phyloP scores from a whole-genome alignment of 257 asterid genomes.

The Jacaranda copaia region DNA sequence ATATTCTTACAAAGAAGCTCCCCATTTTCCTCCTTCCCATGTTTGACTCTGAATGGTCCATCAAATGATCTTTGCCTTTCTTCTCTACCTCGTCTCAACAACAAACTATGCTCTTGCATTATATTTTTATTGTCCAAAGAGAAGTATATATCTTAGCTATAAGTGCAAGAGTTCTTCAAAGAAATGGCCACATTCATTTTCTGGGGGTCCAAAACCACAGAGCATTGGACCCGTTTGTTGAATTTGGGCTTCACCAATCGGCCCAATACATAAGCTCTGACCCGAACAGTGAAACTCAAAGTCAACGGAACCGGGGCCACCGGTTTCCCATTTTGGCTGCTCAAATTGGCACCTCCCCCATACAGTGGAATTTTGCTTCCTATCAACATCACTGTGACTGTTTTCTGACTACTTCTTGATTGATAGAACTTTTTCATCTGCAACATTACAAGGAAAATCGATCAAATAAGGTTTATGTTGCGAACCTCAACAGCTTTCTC shows the following conservation, averaged over 20 bases:
- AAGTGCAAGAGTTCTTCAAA: slow-evolving; percentile 66
- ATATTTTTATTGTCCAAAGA: neutral
- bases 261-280: slow-evolving; percentile 85
- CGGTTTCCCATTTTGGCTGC: slow-evolving; percentile 67
- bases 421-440: slow-evolving; percentile 79
- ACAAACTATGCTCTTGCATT: neutral
- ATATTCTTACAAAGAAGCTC: neutral
- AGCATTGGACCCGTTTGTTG: slow-evolving; percentile 60
- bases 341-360: slow-evolving; percentile 79
- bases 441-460: neutral
- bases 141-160: slow-evolving; percentile 11
- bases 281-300: slow-evolving; percentile 68
- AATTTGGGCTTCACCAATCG: slow-evolving; percentile 81
- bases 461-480: neutral
- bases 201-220: slow-evolving; percentile 61
- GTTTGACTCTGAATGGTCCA: neutral
- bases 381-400: slow-evolving; percentile 49
- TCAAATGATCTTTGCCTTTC: neutral
- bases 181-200: slow-evolving; percentile 67
- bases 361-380: slow-evolving; percentile 76
- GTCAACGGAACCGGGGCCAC: slow-evolving; percentile 58
- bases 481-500: too few species aligned
- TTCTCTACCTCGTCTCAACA: neutral
- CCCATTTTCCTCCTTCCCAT: neutral
- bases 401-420: slow-evolving; percentile 70